Percentiles rank a stretch among this genome's conserved stretches.
Conservation (phyloP, 1,284 basidiomycete genomes). For the Leccinum subrobustum region DNA sequence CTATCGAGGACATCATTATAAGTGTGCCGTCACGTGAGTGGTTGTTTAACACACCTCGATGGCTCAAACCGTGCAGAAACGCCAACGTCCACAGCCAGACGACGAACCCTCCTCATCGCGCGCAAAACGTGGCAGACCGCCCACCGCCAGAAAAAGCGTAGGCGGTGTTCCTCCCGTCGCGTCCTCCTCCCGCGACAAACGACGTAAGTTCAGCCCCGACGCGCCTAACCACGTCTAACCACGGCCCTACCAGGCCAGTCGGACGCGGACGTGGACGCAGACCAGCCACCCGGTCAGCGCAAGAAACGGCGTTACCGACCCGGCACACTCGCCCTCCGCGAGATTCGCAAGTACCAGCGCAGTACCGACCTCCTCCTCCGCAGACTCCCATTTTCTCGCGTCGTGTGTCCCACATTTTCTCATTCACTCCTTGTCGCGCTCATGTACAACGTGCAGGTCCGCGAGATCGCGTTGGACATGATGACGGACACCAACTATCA, state of each 20-base stretch:
- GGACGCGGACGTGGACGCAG: constrained; percentile 24
- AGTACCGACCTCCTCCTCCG: constrained; percentile 85
- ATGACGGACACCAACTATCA: constrained; percentile 70
- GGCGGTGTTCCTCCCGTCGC: constrained; percentile 49
- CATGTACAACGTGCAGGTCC: constrained; percentile 59
- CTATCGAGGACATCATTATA: background rate
- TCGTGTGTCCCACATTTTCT: constrained; percentile 55
- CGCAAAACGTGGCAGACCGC: constrained; percentile 47
- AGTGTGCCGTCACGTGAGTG: background rate
- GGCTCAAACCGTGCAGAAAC: constrained; percentile 51
- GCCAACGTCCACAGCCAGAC: constrained; percentile 34
- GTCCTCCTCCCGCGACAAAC: constrained; percentile 29
- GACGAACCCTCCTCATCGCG: constrained; percentile 41
- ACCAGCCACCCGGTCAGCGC: constrained; percentile 29
- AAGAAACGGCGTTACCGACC: constrained; percentile 75
- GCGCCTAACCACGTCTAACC: background rate
- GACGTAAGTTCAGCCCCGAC: background rate
- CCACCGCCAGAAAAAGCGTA: constrained; percentile 75
- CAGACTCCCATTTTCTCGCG: constrained; percentile 88
- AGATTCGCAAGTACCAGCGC: constrained; percentile 94
- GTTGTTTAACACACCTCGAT: constrained; percentile 28
- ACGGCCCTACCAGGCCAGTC: constrained; percentile 16
- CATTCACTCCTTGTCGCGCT: background rate
- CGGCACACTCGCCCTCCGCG: constrained; percentile 85
- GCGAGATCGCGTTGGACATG: constrained; percentile 89